These are phyloP conservation scores for Hordeum marinum DNA, from an alignment of 176 grass and related monocot genomes.

Conservation along the genomic window DNA sequence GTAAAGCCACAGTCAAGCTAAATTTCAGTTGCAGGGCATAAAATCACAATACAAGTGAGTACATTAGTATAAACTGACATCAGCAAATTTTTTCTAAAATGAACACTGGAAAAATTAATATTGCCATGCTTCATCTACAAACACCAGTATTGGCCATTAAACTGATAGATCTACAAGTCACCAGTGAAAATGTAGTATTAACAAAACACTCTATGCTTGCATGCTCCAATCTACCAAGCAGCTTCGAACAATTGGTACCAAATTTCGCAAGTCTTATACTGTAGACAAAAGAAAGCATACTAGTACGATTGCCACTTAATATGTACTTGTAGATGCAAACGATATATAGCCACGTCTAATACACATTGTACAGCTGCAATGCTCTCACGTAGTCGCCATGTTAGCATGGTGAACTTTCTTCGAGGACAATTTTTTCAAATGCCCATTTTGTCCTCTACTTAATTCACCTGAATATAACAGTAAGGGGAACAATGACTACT, in stretches of 20 bases:
- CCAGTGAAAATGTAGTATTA: not conserved
- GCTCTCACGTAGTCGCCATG: not conserved
- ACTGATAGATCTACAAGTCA: not conserved
- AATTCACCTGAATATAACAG: not conserved
- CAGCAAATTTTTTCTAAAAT: not conserved
- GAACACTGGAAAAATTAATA: not conserved
- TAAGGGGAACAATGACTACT: not conserved
- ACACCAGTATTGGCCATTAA: not conserved
- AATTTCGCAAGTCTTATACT: not conserved
- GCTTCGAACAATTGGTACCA: not conserved
- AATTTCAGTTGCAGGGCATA: constrained; percentile 9
- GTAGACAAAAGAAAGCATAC: not conserved
- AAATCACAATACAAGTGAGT: not conserved
- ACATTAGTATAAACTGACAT: not conserved
- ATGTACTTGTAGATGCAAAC: not conserved
- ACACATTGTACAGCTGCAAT: not conserved
- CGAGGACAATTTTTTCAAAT: not conserved
- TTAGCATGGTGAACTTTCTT: not conserved
- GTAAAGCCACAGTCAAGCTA: not conserved
- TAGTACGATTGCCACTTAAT: not conserved
- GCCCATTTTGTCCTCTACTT: not conserved
- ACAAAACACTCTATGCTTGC: not conserved
- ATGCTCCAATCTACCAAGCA: not conserved
- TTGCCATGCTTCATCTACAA: not conserved
- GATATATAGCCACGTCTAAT: not conserved